Conservation (phyloP, 306 rosid species). For the Clitoria ternatea region DNA sequence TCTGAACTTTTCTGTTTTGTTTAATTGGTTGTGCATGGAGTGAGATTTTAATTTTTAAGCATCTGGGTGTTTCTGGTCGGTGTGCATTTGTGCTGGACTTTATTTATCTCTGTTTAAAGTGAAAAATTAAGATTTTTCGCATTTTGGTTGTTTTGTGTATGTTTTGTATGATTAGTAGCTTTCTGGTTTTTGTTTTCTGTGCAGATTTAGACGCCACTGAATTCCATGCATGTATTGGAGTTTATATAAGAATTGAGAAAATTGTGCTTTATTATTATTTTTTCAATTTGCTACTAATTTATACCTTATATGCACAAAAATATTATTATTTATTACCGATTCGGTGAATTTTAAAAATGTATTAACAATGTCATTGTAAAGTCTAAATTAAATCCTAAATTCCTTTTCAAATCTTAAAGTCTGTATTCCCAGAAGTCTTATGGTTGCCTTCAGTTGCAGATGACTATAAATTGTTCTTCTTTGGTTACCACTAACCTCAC, state of each 20-base stretch:
- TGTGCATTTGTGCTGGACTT: neutral
- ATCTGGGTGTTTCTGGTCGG: conserved; percentile 4
- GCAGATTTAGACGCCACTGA: conserved; percentile 4
- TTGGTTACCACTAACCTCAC: no score
- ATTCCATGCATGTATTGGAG: conserved; percentile 8
- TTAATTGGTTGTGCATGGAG: neutral
- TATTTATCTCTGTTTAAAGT: neutral
- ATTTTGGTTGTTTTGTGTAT: neutral
- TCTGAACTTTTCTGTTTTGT: neutral
- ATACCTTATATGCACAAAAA: no score
- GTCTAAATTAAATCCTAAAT: no score
- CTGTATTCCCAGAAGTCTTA: no score
- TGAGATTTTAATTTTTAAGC: neutral
- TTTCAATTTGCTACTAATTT: no score
- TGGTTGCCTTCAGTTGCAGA: no score
- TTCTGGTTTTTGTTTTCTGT: neutral
- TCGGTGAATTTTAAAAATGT: no score
- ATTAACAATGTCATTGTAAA: no score
- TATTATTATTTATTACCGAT: no score
- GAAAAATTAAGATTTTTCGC: neutral
- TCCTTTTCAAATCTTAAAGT: no score
- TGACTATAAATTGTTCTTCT: no score
- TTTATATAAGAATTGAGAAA: conserved; percentile 3
- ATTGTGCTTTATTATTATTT: neutral
- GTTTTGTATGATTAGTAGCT: neutral